Base-by-base conservation (phyloP, 1,139 yeast genomes). In the Hemisphaericaspora xylanilytica region DNA sequence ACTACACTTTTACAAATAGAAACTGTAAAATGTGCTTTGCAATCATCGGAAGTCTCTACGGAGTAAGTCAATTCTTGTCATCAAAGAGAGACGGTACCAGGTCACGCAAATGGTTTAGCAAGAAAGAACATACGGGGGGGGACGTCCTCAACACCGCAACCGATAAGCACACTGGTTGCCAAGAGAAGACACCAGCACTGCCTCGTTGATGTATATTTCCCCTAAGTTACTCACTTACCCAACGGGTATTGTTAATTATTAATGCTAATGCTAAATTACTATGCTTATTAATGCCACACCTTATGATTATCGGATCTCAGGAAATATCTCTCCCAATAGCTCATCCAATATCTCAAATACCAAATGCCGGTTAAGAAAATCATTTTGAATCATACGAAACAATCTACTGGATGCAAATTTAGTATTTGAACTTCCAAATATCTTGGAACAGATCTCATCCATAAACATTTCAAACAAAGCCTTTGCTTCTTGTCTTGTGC, bases 311-410 rank as follows among this genome's bases (percentile, higher is more conserved):
- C 20, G 38, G 4, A 43, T 26, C 27, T 61, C 65, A 2, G 64
- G 64, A 38, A 62, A 59, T n/a, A 62, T 9, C 32, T 60, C 60
- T 2, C 55, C 56, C 1, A 61, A 25, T 3, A 63, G 32, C 11
- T 50, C 55, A 27, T 61, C 63, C 15, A 86, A 53, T 3, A 86
- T 41, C 39, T 77, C 75, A 45, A 80, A 73, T 1, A 82, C 53
- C 39, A 89, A 59, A 52, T 84, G 87, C 28, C 79, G 73, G 54
- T 85, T 85, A 43, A 89, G 62, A 25, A 72, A 70, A 41, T 82
- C 86, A 53, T 87, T 85, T 55, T 90, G 97, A 8, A 86, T 50
- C 78, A 84, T 73, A 12, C 73, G 75, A 56, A 85, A 85, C 1
- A 86, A 33, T 35, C 76, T 67, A 7, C 63, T 60, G 7, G 85